These are phyloP conservation scores for Wickerhamiella azyma DNA, from an alignment of 805 yeast species.

Conservation along the genomic window DNA sequence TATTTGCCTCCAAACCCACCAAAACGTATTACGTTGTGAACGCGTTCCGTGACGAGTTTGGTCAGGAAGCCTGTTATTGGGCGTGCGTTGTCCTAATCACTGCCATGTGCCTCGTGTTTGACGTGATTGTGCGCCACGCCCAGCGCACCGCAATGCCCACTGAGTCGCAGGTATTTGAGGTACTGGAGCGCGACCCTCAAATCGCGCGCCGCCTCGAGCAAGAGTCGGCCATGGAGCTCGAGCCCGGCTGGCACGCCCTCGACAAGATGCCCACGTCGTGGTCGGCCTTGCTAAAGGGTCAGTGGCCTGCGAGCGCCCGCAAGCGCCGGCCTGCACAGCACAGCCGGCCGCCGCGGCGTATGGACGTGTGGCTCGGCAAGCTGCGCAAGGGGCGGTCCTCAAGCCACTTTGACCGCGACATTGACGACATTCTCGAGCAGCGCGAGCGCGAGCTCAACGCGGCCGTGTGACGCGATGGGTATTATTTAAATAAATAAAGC, in stretches of 20 bases:
- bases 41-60: slow-evolving; percentile 61
- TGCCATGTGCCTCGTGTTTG: slow-evolving; percentile 50
- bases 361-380: slow-evolving; percentile 18
- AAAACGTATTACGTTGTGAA: slow-evolving; percentile 56
- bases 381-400: slow-evolving; percentile 20
- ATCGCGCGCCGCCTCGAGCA: slow-evolving; percentile 59
- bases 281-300: slow-evolving; percentile 35
- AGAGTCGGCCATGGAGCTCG: slow-evolving; percentile 56
- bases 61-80: slow-evolving; percentile 80
- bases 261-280: slow-evolving; percentile 63
- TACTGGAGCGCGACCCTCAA: slow-evolving; percentile 54
- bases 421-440: slow-evolving; percentile 25
- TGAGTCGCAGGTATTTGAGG: slow-evolving; percentile 69
- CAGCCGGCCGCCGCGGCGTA: slow-evolving; percentile 13
- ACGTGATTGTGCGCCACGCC: slow-evolving; percentile 45
- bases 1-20: slow-evolving; percentile 41
- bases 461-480: background rate
- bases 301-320: slow-evolving; percentile 16
- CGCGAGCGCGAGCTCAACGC: slow-evolving; percentile 25
- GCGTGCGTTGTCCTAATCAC: slow-evolving; percentile 47
- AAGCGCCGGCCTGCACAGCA: slow-evolving; percentile 3
- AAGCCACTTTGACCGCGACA: slow-evolving; percentile 25
- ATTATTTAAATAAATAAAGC: background rate
- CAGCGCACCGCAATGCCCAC: slow-evolving; percentile 45
- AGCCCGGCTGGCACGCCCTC: slow-evolving; percentile 38